Conservation (phyloP, 2,329 filamentous ascomycete species). For the Paecilomyces niveus region DNA sequence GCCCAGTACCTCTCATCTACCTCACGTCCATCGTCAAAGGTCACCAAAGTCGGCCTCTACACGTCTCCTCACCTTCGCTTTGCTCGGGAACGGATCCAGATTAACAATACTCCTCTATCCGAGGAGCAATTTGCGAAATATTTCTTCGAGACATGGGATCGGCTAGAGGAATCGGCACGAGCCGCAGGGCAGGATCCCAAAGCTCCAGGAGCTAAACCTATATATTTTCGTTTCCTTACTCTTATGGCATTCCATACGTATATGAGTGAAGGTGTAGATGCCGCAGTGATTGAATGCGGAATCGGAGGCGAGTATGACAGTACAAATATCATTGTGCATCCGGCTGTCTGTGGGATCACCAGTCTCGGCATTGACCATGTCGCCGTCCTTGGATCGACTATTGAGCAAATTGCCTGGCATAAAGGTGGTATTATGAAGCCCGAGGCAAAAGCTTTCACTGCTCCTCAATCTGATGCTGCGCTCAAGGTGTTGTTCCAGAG, state of each 20-base stretch:
- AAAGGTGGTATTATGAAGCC: constrained; percentile 81
- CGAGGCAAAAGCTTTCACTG: constrained; percentile 57
- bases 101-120: constrained; percentile 64
- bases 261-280: constrained; percentile 64
- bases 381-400: constrained; percentile 68
- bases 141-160: constrained; percentile 81
- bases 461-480: constrained; percentile 49
- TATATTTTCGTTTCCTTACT: constrained; percentile 88
- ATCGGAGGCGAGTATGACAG: constrained; percentile 91
- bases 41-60: constrained; percentile 64
- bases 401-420: constrained; percentile 83
- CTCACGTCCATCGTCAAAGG: constrained; percentile 21
- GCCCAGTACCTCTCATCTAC: constrained; percentile 46
- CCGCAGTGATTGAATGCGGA: constrained; percentile 83
- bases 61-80: constrained; percentile 80
- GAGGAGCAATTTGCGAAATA: constrained; percentile 64
- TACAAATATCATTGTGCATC: constrained; percentile 72
- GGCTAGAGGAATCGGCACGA: constrained; percentile 48
- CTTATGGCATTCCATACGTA: constrained; percentile 84
- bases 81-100: constrained; percentile 76
- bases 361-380: constrained; percentile 82
- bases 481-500: constrained; percentile 50
- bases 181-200: constrained; percentile 46
- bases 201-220: constrained; percentile 61
- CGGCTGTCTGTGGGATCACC: constrained; percentile 66